phyloP scores from a whole-genome alignment of 1,284 basidiomycete genomes.

The Lentinula novae-zelandiae region DNA sequence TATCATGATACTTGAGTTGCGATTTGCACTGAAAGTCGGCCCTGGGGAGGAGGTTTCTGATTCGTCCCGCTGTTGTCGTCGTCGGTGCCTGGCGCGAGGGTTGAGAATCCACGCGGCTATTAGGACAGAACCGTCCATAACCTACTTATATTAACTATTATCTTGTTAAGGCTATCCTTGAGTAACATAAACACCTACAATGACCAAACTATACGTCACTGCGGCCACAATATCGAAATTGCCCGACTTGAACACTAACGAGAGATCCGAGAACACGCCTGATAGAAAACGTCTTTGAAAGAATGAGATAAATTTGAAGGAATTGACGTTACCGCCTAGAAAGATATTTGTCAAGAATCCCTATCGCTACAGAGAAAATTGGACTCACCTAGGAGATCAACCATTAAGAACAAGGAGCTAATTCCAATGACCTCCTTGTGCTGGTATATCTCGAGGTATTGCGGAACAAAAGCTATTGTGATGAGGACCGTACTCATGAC shows the following conservation, averaged over 20 bases:
- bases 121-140: conserved; percentile 4
- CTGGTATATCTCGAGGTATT: conserved; percentile 70
- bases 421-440: conserved; percentile 72
- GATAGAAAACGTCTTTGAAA: background rate
- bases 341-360: background rate
- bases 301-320: background rate
- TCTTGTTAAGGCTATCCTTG: no score
- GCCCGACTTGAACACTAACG: conserved; percentile 60
- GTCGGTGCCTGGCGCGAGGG: conserved; percentile 1
- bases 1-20: background rate
- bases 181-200: conserved; percentile 31
- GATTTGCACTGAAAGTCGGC: background rate
- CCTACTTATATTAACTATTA: background rate
- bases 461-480: conserved; percentile 57
- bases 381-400: conserved; percentile 67
- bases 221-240: conserved; percentile 66
- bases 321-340: background rate
- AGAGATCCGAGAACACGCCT: conserved; percentile 69
- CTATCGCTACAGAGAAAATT: background rate
- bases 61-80: background rate
- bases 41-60: background rate
- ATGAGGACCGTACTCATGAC: conserved; percentile 62
- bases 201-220: conserved; percentile 58
- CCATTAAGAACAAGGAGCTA: conserved; percentile 63
- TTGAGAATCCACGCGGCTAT: conserved; percentile 7